Evolutionary conservation across 192 early-diverging fungal genomes (phyloP), one percentile per base, ranked within the genome.

Genomic region (Obelidium mucronatum): DNA sequence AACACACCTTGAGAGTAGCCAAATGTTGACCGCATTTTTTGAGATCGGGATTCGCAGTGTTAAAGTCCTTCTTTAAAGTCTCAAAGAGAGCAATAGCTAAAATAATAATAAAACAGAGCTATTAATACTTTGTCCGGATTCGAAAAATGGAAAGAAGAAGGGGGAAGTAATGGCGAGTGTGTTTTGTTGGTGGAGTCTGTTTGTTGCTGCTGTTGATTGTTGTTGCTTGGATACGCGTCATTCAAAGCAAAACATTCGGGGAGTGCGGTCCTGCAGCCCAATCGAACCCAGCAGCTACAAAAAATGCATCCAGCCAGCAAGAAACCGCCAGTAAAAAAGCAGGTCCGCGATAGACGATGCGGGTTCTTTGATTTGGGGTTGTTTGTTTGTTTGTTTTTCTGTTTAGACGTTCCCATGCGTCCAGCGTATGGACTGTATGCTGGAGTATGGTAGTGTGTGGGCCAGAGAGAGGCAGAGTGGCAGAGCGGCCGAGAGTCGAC

Each of bases 21-120:
- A 95, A 80, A 60, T 85, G 79, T 33, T 90, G 79, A 4, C 86
- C 88, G 81, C 91, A 93, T 79, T 92, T 93, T 73, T 84, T 77
- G 24, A 92, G 83, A 77, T 93, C 88, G 13, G 90, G 79, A 73
- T 90, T 87, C 26, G 89, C 72, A 3, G 83, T 76, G 64, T 80
- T 81, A 66, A 93, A 86, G 77, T 95, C 94, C 79, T 89, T 89
- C 76, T 90, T 91, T 35, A 95, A 86, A 42, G 83, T 78, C 48
- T 91, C 79, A 56, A 67, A 78, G 37, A 85, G 73, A 36, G 60
- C 63, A 11, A 72, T 48, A 34, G 76, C 81, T 80, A 51, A 36
- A 44, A 24, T 17, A n/a, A 34, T 30, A 53, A 31, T 30, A 56
- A 73, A 70, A 68, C 33, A n/a, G 24, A 52, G 51, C 51, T 15